Evolutionary conservation across 345 rosid species (phyloP), one percentile per base, ranked within the genome.

Genomic region (Hypericum androsaemum): DNA sequence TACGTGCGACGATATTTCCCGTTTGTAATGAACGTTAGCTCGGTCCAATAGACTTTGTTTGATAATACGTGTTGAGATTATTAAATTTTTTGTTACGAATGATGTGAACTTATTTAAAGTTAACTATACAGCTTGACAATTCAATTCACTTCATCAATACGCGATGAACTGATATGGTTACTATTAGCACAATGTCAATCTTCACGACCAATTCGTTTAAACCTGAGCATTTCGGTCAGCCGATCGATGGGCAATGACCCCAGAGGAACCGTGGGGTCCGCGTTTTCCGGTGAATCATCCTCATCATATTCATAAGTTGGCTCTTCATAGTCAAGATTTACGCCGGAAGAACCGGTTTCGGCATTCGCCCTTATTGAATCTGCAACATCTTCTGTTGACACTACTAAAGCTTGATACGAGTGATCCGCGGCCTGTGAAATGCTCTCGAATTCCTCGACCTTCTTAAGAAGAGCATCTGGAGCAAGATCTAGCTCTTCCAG

Each of bases 361-460:
- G 52, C 65, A 36, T 68, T 71, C 28, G 73, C 61, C 16, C 56
- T 53, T 59, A 60, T 58, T 47, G 53, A 50, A 46, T 41, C 6
- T 10, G 50, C 14, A 36, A 64, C 51, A 53, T 53, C 63, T 63
- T 68, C 72, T 7, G 62, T 52, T 8, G 88, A 63, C 57, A 74
- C 59, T 50, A 87, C 54, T 52, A 80, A 47, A 15, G 95, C 96
- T n/a, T 83, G 77, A 59, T 57, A 75, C 38, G 86, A 77, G 64
- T 84, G 98, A 67, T 84, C 92, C 5, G 77, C 71, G 43, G 82
- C 83, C 68, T 71, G 83, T 39, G 86, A 78, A 37, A 76, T 42
- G 54, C 79, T 65, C 60, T 72, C 88, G 3, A 89, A 78, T 69
- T 86, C 89, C 73, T 86, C 84, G 5, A 89, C 88, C 64, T 72